phyloP scores from a whole-genome alignment of 495 filamentous ascomycete genomes.

The Choiromyces venosus region DNA sequence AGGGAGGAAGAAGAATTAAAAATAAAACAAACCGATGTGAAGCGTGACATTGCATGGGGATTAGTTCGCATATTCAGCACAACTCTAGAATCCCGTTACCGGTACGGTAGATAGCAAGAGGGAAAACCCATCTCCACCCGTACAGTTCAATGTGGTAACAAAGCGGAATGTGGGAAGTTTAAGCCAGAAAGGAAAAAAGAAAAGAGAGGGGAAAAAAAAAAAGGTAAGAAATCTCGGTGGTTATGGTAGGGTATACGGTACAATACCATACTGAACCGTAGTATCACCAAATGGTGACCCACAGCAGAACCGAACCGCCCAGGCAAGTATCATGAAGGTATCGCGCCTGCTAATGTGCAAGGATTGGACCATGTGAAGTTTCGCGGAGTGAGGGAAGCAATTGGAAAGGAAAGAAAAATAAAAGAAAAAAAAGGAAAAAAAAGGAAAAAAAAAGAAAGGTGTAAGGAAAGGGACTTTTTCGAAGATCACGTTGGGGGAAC shows the following conservation, averaged over 20 bases:
- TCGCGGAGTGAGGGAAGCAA: neutral
- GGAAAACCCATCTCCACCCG: neutral
- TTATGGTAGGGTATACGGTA: neutral
- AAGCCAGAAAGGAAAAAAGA: neutral
- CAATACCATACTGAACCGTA: neutral
- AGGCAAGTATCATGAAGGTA: neutral
- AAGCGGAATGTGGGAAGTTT: neutral
- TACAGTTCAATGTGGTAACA: neutral
- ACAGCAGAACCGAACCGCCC: neutral
- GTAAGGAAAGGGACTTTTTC: neutral
- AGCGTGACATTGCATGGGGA: neutral
- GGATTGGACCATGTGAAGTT: constrained; percentile 1
- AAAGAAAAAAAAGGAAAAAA: neutral
- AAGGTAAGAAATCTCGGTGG: neutral
- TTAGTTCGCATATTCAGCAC: neutral
- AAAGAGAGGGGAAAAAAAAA: too few relatives aligned
- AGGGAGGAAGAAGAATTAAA: neutral
- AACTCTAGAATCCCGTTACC: neutral
- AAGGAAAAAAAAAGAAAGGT: too few relatives aligned
- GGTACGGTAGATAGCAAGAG: neutral
- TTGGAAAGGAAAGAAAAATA: neutral
- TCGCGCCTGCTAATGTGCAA: neutral
- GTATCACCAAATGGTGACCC: constrained; percentile 1
- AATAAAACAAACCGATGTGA: neutral
- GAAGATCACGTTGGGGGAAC: constrained; percentile 24